Evolutionary conservation across 225 moss, liverwort and hornwort genomes (phyloP), one percentile per base, ranked within the genome.

Genomic region (Ulota crispa): DNA sequence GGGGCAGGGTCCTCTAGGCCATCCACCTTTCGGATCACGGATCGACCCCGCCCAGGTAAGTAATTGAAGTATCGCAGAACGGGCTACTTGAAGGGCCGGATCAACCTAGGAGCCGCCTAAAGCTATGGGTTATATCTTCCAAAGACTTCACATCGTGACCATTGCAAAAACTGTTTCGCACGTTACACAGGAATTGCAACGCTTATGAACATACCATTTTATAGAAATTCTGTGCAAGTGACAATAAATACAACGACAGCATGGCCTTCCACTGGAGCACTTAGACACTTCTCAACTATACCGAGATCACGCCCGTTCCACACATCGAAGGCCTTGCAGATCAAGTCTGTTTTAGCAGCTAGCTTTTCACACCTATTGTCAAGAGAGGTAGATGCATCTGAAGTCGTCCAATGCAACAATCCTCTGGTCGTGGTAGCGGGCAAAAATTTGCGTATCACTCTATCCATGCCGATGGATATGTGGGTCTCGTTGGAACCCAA

Each of bases 11-110:
- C 0, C 72, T 42, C 65, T 61, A 89, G 82, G 89, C 74, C 86
- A 85, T 90, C 90, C 87, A 31, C 89, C 65, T 78, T 41, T 0
- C 0, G 7, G 92, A 75, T 78, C 54, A 83, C 3, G 85, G 89
- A 93, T 90, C 0, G 76, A 76, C 88, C 92, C 86, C 88, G 89
- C 92, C 92, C 90, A 92, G 88, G 89, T 92, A 90, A 90, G 89
- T 88, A 2, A 2, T 0, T 0, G 0, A 0, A 0, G 0, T 0
- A 0, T 0, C 0, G 2, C 2, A 3, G 0, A 1, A 3, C 0
- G 7, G 36, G 19, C 0, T 11, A 6, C 0, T 74, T 78, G 1
- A 12, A 69, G 1, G 15, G 5, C 21, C 0, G 15, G n/a, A 2
- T 14, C 54, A 3, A 3, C 12, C 9, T 0, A 0, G 3, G 1